Base-by-base conservation (phyloP, 129 eudicot genomes). In the Oenanthe sinensis region DNA sequence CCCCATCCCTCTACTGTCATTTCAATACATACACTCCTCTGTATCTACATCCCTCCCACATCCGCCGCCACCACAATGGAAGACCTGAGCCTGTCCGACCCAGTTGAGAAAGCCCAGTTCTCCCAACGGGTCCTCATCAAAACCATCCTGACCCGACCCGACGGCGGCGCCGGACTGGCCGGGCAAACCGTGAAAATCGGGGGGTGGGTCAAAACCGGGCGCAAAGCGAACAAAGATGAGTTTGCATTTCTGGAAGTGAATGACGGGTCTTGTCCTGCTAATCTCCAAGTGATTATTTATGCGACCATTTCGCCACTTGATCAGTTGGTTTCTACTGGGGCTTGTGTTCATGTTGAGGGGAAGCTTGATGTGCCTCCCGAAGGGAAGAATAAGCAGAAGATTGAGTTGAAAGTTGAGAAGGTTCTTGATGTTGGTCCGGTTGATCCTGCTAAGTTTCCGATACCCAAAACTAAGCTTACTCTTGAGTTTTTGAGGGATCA, bases 181-280 rank as follows among this genome's bases (percentile, higher is more conserved):
- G 96, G 97, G 8, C 80, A 85, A 50, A 81, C 74, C 6, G 84
- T 88, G 68, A 85, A 75, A 45, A 85, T 95, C n/a, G 98, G 97
- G 4, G 98, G 98, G 3, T 95, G 97, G 98, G 98, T 95, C 28
- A 91, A 91, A 78, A 91, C 91, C 19, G 98, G 98, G 44, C 84
- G 97, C 0, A 90, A 88, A 80, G 96, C 90, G 74, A 93, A 92
- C 12, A 90, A 88, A 65, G 96, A 93, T 2, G 46, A 85, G 6
- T 87, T 94, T 36, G 97, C 97, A 4, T 95, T 95, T 65, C 77
- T 95, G 3, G 97, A 91, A 80, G 86, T 95, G 6, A 95, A 91
- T 69, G 98, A 95, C 20, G 98, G 98, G 6, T 91, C 98, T 0
- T 90, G 96, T 82, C 91, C 92, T 5, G 92, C 92, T n/a, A 95